Evolutionary conservation across 495 filamentous ascomycete species (phyloP), one percentile per base, ranked within the genome.

Genomic region (Aspergillus ellipticus): DNA sequence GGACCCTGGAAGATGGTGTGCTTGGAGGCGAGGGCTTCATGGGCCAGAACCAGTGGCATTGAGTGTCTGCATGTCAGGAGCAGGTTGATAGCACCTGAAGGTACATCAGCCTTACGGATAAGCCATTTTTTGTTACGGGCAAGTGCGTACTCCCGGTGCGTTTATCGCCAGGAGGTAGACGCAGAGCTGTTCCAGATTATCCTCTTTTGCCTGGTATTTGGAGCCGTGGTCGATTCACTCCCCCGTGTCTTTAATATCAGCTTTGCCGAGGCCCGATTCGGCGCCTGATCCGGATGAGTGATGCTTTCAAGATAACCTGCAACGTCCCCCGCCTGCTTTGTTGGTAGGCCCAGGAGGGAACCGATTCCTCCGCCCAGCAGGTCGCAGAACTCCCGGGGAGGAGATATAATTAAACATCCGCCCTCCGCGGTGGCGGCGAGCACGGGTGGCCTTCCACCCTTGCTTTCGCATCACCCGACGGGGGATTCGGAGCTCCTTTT

Each of bases 1-100:
- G 94, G 48, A 96, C 87, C 56, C 75, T 99, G 58, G 94, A 97
- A 69, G 94, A 97, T 65, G 82, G 94, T 41, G 96, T 92, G 2
- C 74, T 97, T 48, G 68, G 64, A 9, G 92, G 96, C 68, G 94
- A 98, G 67, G 89, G 90, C 11, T 87, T 84, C 62, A 81, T 85
- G 72, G 79, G 79, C 49, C 80, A 82, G 54, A 77, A 76, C 39
- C 84, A 86, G 54, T 87, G 85, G 85, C 82, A 85, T 58, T 85
- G 78, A 74, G 45, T 19, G 43, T 21, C 51, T 35, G 31, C 37
- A 42, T 33, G 4, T 16, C 48, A 17, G 7, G 10, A 17, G 33
- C 42, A 16, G 49, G 48, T 56, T 47, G 51, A 49, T 43, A 20
- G 53, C 55, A 56, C 55, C 49, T 24, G 29, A 45, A 42, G 57